Evolutionary conservation across 306 rosid species (phyloP).

Genomic region (Alnus glutinosa): DNA sequence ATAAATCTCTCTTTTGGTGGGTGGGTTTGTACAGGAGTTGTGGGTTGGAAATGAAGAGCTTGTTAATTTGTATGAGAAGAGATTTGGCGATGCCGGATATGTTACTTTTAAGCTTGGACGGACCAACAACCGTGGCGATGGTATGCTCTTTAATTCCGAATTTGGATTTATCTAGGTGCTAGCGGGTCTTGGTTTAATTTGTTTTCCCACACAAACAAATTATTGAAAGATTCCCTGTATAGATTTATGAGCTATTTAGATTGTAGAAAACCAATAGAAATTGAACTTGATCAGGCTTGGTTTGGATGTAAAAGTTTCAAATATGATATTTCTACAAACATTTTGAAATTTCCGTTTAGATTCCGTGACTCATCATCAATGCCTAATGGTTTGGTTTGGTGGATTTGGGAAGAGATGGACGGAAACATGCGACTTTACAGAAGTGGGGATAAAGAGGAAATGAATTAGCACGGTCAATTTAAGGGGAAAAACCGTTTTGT

Average conservation of each 20-base stretch:
- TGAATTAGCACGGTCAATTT: neutral
- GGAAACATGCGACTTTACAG: neutral
- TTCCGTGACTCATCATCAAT: too few species aligned
- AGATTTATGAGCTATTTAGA: neutral
- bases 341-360: too few species aligned
- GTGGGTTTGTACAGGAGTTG: constrained; percentile 55
- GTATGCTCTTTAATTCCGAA: constrained; percentile 39
- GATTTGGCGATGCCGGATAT: constrained; percentile 79
- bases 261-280: neutral
- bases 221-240: neutral
- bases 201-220: constrained; percentile 2
- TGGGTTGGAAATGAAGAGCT: constrained; percentile 89
- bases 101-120: constrained; percentile 78
- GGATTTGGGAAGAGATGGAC: neutral
- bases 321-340: too few species aligned
- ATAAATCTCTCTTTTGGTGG: neutral
- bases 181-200: neutral
- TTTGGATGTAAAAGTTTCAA: neutral
- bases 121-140: constrained; percentile 97
- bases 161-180: neutral
- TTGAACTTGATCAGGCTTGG: neutral
- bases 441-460: neutral
- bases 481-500: neutral
- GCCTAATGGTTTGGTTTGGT: neutral
- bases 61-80: constrained; percentile 72